Evolutionary conservation across 768 basidiomycete species (phyloP), one percentile per base, ranked within the genome.

Genomic region (Tephrocybe sp.): DNA sequence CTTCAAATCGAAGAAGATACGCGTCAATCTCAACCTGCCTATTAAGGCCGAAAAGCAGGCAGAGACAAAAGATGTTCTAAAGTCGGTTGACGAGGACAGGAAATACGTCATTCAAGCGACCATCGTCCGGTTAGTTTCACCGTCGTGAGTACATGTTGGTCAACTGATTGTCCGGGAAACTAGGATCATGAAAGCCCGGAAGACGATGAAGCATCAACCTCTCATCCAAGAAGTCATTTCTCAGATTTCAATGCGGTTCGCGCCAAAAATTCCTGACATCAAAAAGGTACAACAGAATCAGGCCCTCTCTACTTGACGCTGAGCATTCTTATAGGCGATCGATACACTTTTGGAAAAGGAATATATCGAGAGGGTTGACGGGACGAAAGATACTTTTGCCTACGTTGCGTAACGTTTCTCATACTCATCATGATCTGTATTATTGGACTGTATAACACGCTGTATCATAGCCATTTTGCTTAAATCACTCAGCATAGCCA

Each of bases 51-150:
- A 98, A 68, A 86, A 90, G 54, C 96, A 94, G 77, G 86, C 88
- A 6, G 96, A 98, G 64, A 81, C 86, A 8, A 79, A 79, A 0
- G 93, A 97, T 59, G 93, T 97, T 8, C 73, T 97, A 63, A 94
- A 93, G 78, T 90, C 85, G 5, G 94, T 98, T 4, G 96, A 97
- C 58, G 95, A 98, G 71, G 97, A 98, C 64, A 85, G 96, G 53
- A 97, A 97, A 79, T 90, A 95, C 61, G 85, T 94, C 53, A 93
- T 97, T 48, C 95, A 98, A 66, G 92, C 93, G 9, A 93, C 90
- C 36, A 93, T 96, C 59, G 93, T 96, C 44, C 85, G 93, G 79
- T 79, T 56, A 44, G 74, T 68, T 6, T 17, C 44, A 41, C 32
- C 42, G 23, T 18, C 25, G 26, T 38, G n/a, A 48, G 4, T 5